phyloP scores from a whole-genome alignment of 1,139 yeast species.

The Arxiozyma bovina region DNA sequence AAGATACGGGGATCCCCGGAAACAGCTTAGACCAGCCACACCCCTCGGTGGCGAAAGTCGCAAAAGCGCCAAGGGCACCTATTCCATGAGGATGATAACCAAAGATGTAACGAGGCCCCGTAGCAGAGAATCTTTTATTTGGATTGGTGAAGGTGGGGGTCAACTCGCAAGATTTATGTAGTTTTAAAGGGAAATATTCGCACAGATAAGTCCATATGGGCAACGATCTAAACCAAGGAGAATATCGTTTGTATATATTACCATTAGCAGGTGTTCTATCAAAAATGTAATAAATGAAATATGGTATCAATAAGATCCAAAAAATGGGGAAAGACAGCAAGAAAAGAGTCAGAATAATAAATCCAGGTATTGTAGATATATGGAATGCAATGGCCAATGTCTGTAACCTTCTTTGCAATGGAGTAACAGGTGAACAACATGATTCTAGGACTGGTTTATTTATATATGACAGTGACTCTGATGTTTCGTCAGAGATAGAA shows the following conservation, averaged over 20 bases:
- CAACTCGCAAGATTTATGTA: conserved; percentile 64
- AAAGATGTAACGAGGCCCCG: conserved; percentile 76
- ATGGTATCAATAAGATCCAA: conserved; percentile 57
- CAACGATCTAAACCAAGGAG: conserved; percentile 49
- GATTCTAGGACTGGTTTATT: conserved; percentile 7
- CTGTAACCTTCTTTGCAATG: conserved; percentile 52
- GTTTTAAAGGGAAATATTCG: conserved; percentile 66
- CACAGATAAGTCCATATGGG: conserved; percentile 68
- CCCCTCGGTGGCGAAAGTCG: conserved; percentile 77
- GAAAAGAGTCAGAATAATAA: conserved; percentile 46
- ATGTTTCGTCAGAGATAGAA: neutral
- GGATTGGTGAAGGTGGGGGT: conserved; percentile 57
- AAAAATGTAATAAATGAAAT: conserved; percentile 46
- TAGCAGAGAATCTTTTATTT: conserved; percentile 18
- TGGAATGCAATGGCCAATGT: conserved; percentile 72
- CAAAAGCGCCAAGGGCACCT: conserved; percentile 86
- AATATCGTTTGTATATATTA: conserved; percentile 47
- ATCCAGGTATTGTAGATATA: conserved; percentile 59
- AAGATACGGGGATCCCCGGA: conserved; percentile 74
- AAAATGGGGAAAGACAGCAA: conserved; percentile 56
- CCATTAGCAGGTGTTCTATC: conserved; percentile 74
- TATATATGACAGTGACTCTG: neutral
- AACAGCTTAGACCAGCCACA: conserved; percentile 56
- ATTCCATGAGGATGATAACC: conserved; percentile 98
- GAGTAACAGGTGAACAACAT: conserved; percentile 35